Percentiles rank a stretch among this genome's conserved stretches.
Conservation (phyloP, 2,329 filamentous ascomycete species). For the Blastomyces silverae region DNA sequence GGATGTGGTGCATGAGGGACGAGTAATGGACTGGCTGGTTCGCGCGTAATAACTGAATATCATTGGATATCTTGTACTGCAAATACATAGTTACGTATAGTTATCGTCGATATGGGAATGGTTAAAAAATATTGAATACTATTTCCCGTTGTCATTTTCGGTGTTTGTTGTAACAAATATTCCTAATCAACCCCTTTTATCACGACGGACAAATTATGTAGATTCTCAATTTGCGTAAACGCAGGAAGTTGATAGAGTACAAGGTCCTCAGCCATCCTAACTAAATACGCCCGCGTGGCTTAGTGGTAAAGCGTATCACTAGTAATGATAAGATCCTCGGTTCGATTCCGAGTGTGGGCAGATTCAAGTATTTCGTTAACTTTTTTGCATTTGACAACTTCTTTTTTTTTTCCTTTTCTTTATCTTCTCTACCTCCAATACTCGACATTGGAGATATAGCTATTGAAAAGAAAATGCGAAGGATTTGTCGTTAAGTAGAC, state of each 20-base stretch:
- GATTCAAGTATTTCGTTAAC: conserved; percentile 3
- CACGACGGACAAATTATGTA: too few relatives aligned
- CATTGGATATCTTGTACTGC: not conserved
- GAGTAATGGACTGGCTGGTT: not conserved
- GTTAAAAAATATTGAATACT: not conserved
- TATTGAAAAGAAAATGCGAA: not conserved
- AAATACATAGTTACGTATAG: not conserved
- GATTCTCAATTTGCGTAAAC: too few relatives aligned
- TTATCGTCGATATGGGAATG: not conserved
- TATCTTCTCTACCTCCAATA: not conserved
- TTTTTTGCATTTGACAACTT: conserved; percentile 14
- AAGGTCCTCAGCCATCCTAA: not conserved
- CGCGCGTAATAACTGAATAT: not conserved
- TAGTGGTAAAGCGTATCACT: conserved; percentile 21
- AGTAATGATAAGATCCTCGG: conserved; percentile 21
- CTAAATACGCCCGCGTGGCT: conserved; percentile 18
- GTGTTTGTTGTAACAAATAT: too few relatives aligned
- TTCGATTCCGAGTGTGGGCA: conserved; percentile 21
- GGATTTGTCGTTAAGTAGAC: too few relatives aligned
- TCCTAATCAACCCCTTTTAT: too few relatives aligned
- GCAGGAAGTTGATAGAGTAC: not conserved
- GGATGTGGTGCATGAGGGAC: not conserved
- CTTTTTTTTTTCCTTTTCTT: conserved; percentile 11
- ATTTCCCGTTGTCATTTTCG: not conserved
- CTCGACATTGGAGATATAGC: not conserved